A percentile compares a stretch with the other conserved stretches of the same genome.
These are phyloP conservation scores for Rhizophlyctis rosea DNA, from an alignment of 192 early-diverging fungal genomes.

Conservation along the genomic window DNA sequence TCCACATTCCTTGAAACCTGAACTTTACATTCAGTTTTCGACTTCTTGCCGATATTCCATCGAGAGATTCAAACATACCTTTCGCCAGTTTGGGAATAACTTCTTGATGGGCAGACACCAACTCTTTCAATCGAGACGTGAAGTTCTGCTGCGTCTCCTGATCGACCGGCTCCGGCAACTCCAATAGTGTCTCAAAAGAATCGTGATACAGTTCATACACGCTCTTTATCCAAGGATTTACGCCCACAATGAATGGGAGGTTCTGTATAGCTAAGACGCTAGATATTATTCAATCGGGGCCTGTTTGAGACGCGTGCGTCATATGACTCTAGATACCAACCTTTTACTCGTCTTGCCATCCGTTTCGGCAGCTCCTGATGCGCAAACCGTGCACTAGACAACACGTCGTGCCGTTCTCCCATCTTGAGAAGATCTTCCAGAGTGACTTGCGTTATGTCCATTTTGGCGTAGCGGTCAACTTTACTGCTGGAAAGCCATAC, in stretches of 20 bases:
- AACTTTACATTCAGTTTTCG: background rate
- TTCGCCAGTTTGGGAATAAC: slow-evolving; percentile 89
- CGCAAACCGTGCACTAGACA: slow-evolving; percentile 32
- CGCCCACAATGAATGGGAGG: slow-evolving; percentile 93
- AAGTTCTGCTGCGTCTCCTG: slow-evolving; percentile 62
- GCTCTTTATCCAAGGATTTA: slow-evolving; percentile 85
- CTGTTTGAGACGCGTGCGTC: background rate
- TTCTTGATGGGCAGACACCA: slow-evolving; percentile 74
- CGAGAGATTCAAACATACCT: slow-evolving; percentile 41
- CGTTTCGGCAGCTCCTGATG: slow-evolving; percentile 80
- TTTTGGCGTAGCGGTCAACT: slow-evolving; percentile 41
- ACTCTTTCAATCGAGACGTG: slow-evolving; percentile 63
- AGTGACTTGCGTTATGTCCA: slow-evolving; percentile 66
- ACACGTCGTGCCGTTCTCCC: slow-evolving; percentile 56
- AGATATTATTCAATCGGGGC: too few relatives aligned
- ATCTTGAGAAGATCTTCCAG: slow-evolving; percentile 73
- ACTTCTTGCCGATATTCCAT: background rate
- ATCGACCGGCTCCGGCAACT: slow-evolving; percentile 60
- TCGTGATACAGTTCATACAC: slow-evolving; percentile 68
- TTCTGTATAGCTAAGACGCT: slow-evolving; percentile 77
- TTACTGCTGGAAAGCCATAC: slow-evolving; percentile 21
- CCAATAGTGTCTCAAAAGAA: slow-evolving; percentile 68
- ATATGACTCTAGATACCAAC: slow-evolving; percentile 13
- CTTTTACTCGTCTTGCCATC: slow-evolving; percentile 78
- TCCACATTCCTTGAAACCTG: slow-evolving; percentile 85